Evolutionary conservation across 2,329 filamentous ascomycete genomes (phyloP).

Genomic region (Fusarium circinatum): DNA sequence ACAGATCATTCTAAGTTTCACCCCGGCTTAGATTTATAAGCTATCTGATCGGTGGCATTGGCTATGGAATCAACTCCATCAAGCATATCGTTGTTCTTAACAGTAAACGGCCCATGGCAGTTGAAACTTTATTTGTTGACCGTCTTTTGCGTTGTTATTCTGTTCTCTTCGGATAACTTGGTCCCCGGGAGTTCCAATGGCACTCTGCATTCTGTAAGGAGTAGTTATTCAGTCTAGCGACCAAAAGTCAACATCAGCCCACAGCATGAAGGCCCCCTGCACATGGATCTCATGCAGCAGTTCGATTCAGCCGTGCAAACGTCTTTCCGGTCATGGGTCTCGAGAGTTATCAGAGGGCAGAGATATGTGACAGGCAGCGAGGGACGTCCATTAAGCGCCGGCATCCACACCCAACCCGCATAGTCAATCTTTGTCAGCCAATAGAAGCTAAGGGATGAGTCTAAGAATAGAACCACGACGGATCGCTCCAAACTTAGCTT

Average conservation of each 20-base stretch:
- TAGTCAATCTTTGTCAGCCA: constrained; percentile 29
- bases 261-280: constrained; percentile 21
- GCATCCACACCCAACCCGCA: constrained; percentile 40
- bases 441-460: constrained; percentile 23
- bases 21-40: background rate
- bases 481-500: constrained; percentile 8
- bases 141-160: constrained; percentile 26
- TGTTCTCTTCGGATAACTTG: background rate
- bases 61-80: background rate
- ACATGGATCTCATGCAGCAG: constrained; percentile 31
- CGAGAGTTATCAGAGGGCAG: background rate
- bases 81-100: background rate
- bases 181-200: background rate
- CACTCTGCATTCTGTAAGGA: background rate
- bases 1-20: background rate
- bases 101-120: background rate
- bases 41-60: background rate
- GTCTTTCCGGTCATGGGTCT: constrained; percentile 28
- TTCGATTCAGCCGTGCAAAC: constrained; percentile 31
- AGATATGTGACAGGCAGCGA: constrained; percentile 36
- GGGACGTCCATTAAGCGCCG: constrained; percentile 42
- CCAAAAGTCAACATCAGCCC: constrained; percentile 27
- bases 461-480: constrained; percentile 42
- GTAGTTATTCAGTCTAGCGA: background rate
- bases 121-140: constrained; percentile 9